Percentiles rank a stretch among this genome's conserved stretches.
phyloP scores from a whole-genome alignment of 176 grass and related monocot genomes.

The Rhynchospora tenuis region DNA sequence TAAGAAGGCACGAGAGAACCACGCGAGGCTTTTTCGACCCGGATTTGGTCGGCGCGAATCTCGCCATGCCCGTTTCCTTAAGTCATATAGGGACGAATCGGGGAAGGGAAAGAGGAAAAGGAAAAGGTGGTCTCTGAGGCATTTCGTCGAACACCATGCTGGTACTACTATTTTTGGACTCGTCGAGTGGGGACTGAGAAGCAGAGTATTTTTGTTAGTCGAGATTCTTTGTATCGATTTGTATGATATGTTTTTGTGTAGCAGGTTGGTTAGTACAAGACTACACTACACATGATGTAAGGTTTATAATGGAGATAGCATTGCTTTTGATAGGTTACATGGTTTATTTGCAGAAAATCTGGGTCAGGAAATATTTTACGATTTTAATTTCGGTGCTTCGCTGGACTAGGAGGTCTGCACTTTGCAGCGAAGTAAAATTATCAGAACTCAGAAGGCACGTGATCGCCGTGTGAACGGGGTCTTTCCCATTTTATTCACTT shows the following conservation, averaged over 20 bases:
- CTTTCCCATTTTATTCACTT: too few species aligned
- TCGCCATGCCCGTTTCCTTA: slow-evolving; percentile 41
- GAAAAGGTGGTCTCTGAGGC: slow-evolving; percentile 31
- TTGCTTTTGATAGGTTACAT: not conserved
- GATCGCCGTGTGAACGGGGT: too few species aligned
- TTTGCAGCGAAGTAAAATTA: too few species aligned
- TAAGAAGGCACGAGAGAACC: slow-evolving; percentile 41
- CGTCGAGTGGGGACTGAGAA: not conserved
- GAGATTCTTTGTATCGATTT: not conserved
- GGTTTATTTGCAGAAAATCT: not conserved
- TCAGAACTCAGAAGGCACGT: not conserved
- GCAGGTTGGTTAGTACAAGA: not conserved
- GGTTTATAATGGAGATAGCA: too few species aligned
- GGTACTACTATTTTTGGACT: not conserved
- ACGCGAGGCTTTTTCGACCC: slow-evolving; percentile 40
- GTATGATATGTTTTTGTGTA: not conserved
- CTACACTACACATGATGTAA: too few species aligned
- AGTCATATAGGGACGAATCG: not conserved
- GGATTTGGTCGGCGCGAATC: slow-evolving; percentile 37
- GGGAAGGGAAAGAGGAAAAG: not conserved
- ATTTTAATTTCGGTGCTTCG: not conserved
- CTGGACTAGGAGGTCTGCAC: not conserved
- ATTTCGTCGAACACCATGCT: slow-evolving; percentile 16
- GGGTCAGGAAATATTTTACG: not conserved
- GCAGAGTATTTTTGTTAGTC: not conserved